Evolutionary conservation across 2,329 filamentous ascomycete species (phyloP).

Genomic region (Septoria linicola): DNA sequence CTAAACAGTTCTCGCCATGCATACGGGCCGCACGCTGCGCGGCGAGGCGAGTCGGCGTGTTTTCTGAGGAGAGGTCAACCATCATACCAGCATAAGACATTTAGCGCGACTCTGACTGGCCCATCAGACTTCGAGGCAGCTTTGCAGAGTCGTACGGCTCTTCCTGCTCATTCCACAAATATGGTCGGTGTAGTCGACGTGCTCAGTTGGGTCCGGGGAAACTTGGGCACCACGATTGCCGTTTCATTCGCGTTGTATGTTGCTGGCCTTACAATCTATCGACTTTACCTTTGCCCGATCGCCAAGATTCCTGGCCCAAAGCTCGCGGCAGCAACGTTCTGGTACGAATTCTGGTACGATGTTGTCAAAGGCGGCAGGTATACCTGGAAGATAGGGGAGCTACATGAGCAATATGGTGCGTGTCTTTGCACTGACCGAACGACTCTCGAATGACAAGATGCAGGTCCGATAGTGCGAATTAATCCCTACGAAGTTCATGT

Average conservation of each 20-base stretch:
- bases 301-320: conserved; percentile 39
- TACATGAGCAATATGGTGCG: conserved; percentile 21
- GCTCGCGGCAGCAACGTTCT: conserved; percentile 14
- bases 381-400: conserved; percentile 17
- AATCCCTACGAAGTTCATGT: conserved; percentile 46
- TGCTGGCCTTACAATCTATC: conserved; percentile 21
- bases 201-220: neutral
- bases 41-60: conserved; percentile 8
- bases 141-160: neutral
- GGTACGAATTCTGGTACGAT: conserved; percentile 25
- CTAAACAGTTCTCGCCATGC: neutral
- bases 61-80: neutral
- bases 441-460: conserved; percentile 38
- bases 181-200: neutral
- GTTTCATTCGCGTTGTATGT: neutral
- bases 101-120: neutral
- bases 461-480: conserved; percentile 45
- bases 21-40: conserved; percentile 8
- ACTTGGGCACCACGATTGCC: neutral
- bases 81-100: neutral
- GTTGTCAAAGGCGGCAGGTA: conserved; percentile 17
- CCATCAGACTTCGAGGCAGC: neutral
- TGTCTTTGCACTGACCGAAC: neutral
- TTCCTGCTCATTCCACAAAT: neutral
- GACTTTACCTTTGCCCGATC: conserved; percentile 37